These are phyloP conservation scores for Paramyrothecium roridum DNA, from an alignment of 2,329 filamentous ascomycete species.

Conservation along the genomic window DNA sequence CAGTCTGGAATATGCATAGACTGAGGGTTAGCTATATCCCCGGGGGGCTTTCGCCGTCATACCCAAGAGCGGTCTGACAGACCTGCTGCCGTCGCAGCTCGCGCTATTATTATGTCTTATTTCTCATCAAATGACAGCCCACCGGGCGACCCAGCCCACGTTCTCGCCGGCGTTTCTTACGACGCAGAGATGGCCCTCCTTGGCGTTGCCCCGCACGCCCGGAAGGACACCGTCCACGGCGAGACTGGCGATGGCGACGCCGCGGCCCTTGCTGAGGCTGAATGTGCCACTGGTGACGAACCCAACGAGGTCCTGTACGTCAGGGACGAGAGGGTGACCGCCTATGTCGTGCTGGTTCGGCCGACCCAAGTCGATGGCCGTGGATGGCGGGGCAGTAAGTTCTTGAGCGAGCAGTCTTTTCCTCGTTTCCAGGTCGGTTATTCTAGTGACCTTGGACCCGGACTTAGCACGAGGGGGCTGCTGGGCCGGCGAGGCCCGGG, in stretches of 20 bases:
- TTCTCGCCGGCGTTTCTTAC: constrained; percentile 77
- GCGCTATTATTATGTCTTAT: not conserved
- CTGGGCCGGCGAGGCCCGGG: constrained; percentile 35
- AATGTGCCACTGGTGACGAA: constrained; percentile 88
- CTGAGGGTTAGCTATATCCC: no score
- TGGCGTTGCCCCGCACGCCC: constrained; percentile 22
- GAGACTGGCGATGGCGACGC: constrained; percentile 72
- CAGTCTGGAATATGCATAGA: no score
- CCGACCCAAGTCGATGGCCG: constrained; percentile 21
- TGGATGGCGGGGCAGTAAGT: constrained; percentile 34
- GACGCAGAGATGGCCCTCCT: constrained; percentile 64
- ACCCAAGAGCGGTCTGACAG: not conserved
- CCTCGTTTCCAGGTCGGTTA: constrained; percentile 30
- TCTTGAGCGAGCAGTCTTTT: constrained; percentile 45
- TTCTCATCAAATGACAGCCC: constrained; percentile 59
- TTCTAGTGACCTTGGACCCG: constrained; percentile 7
- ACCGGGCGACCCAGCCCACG: constrained; percentile 74
- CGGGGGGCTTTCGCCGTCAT: no score
- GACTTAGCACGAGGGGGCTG: constrained; percentile 14
- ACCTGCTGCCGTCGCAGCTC: not conserved
- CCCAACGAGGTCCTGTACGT: constrained; percentile 73
- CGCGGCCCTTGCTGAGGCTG: constrained; percentile 72
- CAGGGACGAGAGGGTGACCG: constrained; percentile 67
- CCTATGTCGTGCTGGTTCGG: constrained; percentile 35
- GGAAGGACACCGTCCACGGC: constrained; percentile 54